Base-by-base conservation (phyloP, 2,329 filamentous ascomycete genomes). In the Colletotrichum plurivorum region DNA sequence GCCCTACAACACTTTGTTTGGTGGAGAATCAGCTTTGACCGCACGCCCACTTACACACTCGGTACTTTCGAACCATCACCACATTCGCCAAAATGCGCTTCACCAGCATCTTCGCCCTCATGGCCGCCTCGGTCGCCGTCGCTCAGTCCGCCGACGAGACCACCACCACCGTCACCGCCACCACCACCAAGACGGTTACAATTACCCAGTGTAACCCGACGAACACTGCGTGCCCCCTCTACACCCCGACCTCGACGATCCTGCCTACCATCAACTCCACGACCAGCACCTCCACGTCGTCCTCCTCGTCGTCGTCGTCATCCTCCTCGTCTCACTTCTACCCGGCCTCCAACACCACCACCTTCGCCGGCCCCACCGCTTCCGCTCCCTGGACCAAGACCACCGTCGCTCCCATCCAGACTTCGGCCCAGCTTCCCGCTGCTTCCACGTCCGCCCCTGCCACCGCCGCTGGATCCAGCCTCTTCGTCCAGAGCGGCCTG, bases 191-290 rank as follows among this genome's bases (percentile, higher is more conserved):
- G 72, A 82, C 81, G 58, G 67, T 83, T 71, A 87, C 84, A 75
- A 78, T 87, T 75, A 87, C 84, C 66, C 73, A 78, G 74, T 85
- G 85, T 80, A 79, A 82, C 75, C 80, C 83, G 51, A 78, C 77
- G 12, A 77, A 80, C 71, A 78, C 80, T 71, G 78, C 83, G 76
- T 85, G 84, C 81, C 82, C 84, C 63, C 75, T 76, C 69, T 76
- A 73, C 72, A 76, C 75, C 71, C 54, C 73, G 54, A 71, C 73
- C 67, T 77, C 78, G 64, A 74, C 77, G 22, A 73, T 73, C 51
- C n/a, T 58, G 56, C 64, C 67, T 9, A 54, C 22, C 54, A 54
- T 68, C 52, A 67, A 59, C 49, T 69, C 67, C 61, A 75, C 74
- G 69, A 58, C 73, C 46, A 70, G 72, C 67, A 76, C 78, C 5